Conservation (phyloP, 495 filamentous ascomycete species). For the Penicillium silybi region DNA sequence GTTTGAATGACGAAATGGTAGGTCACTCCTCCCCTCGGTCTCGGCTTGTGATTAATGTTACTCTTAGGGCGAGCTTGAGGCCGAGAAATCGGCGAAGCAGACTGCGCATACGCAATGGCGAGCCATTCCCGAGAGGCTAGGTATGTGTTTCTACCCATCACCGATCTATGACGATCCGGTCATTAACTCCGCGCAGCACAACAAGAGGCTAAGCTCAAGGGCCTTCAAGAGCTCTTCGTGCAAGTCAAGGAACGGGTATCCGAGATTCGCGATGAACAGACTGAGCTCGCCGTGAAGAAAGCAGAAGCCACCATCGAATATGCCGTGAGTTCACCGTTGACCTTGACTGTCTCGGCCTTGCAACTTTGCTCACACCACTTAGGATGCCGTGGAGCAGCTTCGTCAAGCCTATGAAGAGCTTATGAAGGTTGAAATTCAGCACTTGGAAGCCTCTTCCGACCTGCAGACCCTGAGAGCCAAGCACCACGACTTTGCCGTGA, state of each 20-base stretch:
- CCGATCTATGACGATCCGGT: neutral
- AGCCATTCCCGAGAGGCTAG: conserved; percentile 65
- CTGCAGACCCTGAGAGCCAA: conserved; percentile 57
- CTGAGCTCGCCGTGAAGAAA: conserved; percentile 57
- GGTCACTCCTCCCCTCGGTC: neutral
- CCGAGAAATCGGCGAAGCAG: conserved; percentile 56
- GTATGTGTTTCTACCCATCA: conserved; percentile 35
- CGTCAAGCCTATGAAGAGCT: conserved; percentile 57
- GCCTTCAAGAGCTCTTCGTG: conserved; percentile 38
- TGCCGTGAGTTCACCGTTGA: conserved; percentile 43
- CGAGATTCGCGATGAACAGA: conserved; percentile 47
- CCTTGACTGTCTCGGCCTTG: neutral
- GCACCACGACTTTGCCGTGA: conserved; percentile 54
- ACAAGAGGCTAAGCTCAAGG: conserved; percentile 48
- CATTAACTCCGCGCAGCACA: conserved; percentile 38
- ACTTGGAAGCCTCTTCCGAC: conserved; percentile 80
- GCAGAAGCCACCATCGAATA: conserved; percentile 61
- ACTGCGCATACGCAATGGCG: conserved; percentile 56
- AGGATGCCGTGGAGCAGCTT: conserved; percentile 57
- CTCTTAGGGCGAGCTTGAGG: conserved; percentile 40
- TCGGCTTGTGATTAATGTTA: conserved; percentile 11
- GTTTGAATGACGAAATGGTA: conserved; percentile 38
- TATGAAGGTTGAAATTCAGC: conserved; percentile 60
- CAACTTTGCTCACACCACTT: conserved; percentile 19
- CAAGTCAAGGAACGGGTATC: conserved; percentile 37